Base-by-base conservation (phyloP, 2,329 filamentous ascomycete species). In the Leptosphaerulina australis region DNA sequence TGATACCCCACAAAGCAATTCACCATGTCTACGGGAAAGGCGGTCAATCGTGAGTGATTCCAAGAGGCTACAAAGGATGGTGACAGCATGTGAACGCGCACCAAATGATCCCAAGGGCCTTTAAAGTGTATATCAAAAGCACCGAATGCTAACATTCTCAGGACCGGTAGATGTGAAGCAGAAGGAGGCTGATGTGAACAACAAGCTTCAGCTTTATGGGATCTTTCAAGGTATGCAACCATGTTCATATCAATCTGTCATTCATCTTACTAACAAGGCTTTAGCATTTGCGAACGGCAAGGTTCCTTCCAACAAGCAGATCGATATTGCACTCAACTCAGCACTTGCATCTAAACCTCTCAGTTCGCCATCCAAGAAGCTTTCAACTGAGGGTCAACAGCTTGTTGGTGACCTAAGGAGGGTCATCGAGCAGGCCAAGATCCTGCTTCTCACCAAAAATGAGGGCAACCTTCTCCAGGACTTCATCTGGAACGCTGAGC, bases 171-270 rank as follows among this genome's bases (percentile, higher is more conserved):
- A 94, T 74, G 67, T 81, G 54, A 86, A 88, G 78, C 74, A 83
- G 73, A 93, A 92, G 82, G 90, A 96, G 78, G 83, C 77, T 69
- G 84, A 96, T 72, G 87, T 97, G 38, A 94, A 94, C 76, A 85
- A 86, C 72, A 99, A 99, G 80, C 86, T 99, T 41, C 92, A 97
- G 76, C 77, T 97, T 28, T 99, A 95, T 68, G 94, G 93, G 68
- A 97, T 97, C 74, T 83, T 87, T 76, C 78, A 81, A 62, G 83
- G 83, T 86, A 73, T 54, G 78, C 58, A 14, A n/a, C 18, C 11
- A 10, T 18, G 24, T 41, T n/a, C 24, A 36, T 26, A 39, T 5
- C 38, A 35, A 17, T 12, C 7, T 2, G 6, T 11, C 11, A 10
- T 4, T 2, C 25, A 30, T 18, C 7, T 15, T 26, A 49, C 57